Evolutionary conservation across 441 rosid species (phyloP).

Genomic region (Hura crepitans): DNA sequence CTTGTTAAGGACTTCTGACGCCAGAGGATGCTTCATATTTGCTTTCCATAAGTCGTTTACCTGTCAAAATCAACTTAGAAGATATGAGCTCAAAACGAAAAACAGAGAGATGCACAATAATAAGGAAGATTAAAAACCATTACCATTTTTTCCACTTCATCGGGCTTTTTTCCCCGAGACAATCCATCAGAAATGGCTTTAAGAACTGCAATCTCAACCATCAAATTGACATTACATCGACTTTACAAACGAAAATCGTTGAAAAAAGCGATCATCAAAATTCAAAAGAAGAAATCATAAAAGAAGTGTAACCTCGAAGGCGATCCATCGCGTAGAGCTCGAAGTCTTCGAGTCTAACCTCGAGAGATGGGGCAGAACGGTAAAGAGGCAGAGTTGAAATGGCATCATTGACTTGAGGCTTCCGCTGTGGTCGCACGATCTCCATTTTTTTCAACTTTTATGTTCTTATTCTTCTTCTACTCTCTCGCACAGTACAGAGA

Average conservation of each 20-base stretch:
- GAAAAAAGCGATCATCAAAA: neutral
- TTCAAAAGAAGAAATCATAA: neutral
- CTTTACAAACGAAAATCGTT: neutral
- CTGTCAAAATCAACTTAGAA: no score
- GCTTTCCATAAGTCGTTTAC: conserved; percentile 49
- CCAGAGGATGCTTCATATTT: conserved; percentile 57
- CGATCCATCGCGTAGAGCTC: conserved; percentile 94
- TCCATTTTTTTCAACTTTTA: conserved; percentile 38
- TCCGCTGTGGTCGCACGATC: conserved; percentile 35
- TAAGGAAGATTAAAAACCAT: neutral
- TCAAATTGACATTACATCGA: neutral
- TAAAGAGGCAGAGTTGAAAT: conserved; percentile 65
- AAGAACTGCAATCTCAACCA: conserved; percentile 49
- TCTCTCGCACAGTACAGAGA: neutral
- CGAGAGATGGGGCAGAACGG: conserved; percentile 71
- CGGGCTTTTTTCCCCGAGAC: conserved; percentile 71
- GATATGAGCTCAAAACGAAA: no score
- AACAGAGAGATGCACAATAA: neutral
- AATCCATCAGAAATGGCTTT: conserved; percentile 77
- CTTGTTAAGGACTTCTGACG: conserved; percentile 50
- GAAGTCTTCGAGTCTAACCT: conserved; percentile 91
- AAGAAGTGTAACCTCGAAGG: conserved; percentile 53
- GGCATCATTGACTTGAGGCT: conserved; percentile 25
- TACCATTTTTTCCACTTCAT: conserved; percentile 68
- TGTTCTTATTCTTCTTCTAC: neutral